Base-by-base conservation (phyloP, 495 filamentous ascomycete genomes). In the Penicillium coprophilum region DNA sequence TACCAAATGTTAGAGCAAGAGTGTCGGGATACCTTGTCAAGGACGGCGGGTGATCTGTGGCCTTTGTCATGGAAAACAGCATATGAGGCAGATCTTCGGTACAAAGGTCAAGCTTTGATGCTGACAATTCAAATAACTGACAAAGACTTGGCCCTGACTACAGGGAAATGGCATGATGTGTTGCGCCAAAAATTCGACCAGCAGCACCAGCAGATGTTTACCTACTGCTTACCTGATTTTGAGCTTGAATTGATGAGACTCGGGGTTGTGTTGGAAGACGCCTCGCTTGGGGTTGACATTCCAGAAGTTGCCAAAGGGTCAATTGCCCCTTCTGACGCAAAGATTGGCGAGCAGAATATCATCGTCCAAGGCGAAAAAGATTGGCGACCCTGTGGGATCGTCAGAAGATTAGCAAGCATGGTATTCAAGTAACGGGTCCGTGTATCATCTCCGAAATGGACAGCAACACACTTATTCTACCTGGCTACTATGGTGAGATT, bases 361-460 rank as follows among this genome's bases (percentile, higher is more conserved):
- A 64, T 68, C 4, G 61, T 78, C 9, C 59, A 76, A 50, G 77
- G 75, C 17, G 59, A 73, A 54, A 71, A 24, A 59, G 68, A 28
- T 57, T 65, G n/a, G 76, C 74, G 2, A 70, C 65, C 0, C 50
- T 79, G 20, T 80, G 77, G 77, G 66, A 79, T 40, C 73, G 78
- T 11, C 51, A 68, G n/a, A 69, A 71, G 30, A 64, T 80, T 45
- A 73, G 46, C 36, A 65, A 68, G 27, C 62, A 74, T 12, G 77
- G 76, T 6, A 55, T 74, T 6, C 50, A 50, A 11, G 34, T 80
- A 4, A n/a, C 53, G 1, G 78, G 78, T 0, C 78, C 78, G 8
- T 80, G 76, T 39, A 71, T 80, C 24, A 64, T 81, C 44, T 74
- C 69, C 4, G 76, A 81, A 40, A 80, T 78, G 73, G 78, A 80